phyloP scores from a whole-genome alignment of 352 stramenopile genomes.

The Pythium brassicae region DNA sequence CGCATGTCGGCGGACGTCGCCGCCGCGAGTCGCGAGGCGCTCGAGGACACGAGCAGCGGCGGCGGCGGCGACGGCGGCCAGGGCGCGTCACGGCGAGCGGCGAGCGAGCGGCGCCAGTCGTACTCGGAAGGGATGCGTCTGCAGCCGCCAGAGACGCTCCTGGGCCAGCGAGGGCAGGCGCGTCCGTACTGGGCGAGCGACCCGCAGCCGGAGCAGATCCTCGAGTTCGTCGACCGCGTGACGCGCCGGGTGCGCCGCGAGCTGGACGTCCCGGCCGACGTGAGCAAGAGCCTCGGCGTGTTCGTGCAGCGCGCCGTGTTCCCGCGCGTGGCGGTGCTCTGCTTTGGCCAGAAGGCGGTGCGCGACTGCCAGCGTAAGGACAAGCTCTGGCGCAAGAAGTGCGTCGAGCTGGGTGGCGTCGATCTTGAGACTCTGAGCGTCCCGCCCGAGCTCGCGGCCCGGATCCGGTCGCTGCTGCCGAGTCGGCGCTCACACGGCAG shows the following conservation, averaged over 20 bases:
- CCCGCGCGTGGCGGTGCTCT: constrained; percentile 63
- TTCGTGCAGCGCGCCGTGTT: constrained; percentile 81
- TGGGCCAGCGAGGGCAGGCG: constrained; percentile 16
- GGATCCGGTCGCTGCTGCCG: constrained; percentile 49
- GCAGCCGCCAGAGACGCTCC: neutral
- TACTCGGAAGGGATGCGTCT: constrained; percentile 8
- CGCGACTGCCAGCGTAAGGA: constrained; percentile 80
- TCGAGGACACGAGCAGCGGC: constrained; percentile 23
- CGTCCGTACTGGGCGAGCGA: constrained; percentile 45
- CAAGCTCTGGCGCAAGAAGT: constrained; percentile 80
- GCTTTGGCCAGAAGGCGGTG: constrained; percentile 62
- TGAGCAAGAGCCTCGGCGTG: constrained; percentile 72
- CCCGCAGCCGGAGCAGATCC: constrained; percentile 64
- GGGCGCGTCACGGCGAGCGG: neutral
- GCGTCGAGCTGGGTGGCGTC: constrained; percentile 50
- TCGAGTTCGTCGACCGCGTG: constrained; percentile 71
- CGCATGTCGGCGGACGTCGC: constrained; percentile 67
- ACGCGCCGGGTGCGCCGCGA: constrained; percentile 66
- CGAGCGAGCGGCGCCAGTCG: constrained; percentile 8
- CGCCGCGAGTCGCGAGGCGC: constrained; percentile 43
- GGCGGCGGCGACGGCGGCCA: neutral
- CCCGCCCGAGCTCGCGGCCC: constrained; percentile 43
- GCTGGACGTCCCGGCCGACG: constrained; percentile 63
- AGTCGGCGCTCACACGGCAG: constrained; percentile 26
- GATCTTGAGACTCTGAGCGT: constrained; percentile 67